phyloP scores from a whole-genome alignment of 805 yeast species.

The Sungouiella blattae region DNA sequence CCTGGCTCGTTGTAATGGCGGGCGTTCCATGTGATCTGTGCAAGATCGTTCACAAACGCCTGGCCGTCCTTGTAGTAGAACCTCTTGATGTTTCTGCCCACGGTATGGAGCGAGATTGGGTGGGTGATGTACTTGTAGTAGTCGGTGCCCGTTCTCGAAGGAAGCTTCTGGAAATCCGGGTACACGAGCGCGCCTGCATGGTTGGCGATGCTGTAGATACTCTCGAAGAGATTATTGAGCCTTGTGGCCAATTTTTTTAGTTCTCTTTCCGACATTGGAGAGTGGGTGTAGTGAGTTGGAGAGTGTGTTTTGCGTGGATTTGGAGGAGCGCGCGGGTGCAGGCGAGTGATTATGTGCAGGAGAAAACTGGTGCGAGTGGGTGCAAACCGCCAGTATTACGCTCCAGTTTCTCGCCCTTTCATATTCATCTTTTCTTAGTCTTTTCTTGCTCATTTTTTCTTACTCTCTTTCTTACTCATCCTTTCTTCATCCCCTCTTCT shows the following conservation, averaged over 20 bases:
- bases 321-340: too few species aligned
- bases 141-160: conserved; percentile 67
- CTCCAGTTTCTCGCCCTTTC: too few species aligned
- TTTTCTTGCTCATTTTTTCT: too few species aligned
- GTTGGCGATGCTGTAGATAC: conserved; percentile 39
- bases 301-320: too few species aligned
- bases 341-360: too few species aligned
- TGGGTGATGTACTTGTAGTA: conserved; percentile 74
- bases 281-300: too few species aligned
- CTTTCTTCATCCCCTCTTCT: too few species aligned
- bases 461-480: too few species aligned
- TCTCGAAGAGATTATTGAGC: conserved; percentile 33
- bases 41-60: conserved; percentile 71
- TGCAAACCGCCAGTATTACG: too few species aligned
- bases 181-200: conserved; percentile 43
- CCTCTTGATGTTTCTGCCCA: conserved; percentile 56
- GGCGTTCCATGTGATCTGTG: conserved; percentile 89
- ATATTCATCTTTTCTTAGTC: too few species aligned
- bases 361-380: too few species aligned
- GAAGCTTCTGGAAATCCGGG: conserved; percentile 66
- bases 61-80: conserved; percentile 56
- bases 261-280: conserved; percentile 41
- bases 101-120: conserved; percentile 79
- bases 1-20: conserved; percentile 73
- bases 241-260: conserved; percentile 33